Evolutionary conservation across 2,329 filamentous ascomycete genomes (phyloP).

Genomic region (Talaromyces sp.): DNA sequence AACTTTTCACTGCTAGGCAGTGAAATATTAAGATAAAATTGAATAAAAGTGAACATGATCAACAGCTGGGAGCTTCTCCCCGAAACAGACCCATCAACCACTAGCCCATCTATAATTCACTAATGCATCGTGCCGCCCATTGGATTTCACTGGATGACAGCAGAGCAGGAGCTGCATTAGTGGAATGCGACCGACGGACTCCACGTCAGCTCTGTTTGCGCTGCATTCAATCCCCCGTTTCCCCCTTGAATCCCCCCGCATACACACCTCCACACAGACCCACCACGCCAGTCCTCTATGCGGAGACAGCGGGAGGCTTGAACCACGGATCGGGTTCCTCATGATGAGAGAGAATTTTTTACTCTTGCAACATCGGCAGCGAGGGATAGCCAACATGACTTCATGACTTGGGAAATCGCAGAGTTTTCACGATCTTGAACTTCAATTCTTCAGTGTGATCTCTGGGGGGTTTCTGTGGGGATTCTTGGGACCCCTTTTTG

Average conservation of each 20-base stretch:
- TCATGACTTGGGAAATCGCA: too few relatives aligned
- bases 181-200: neutral
- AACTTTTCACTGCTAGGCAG: too few relatives aligned
- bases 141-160: neutral
- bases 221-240: slow-evolving; percentile 1
- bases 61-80: too few relatives aligned
- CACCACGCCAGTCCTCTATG: neutral
- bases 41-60: too few relatives aligned
- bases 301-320: neutral
- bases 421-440: too few relatives aligned
- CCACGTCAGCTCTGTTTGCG: neutral
- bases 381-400: neutral
- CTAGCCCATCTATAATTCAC: neutral
- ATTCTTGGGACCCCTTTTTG: too few relatives aligned
- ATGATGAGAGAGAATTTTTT: neutral
- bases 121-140: neutral
- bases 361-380: neutral
- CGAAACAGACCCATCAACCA: neutral
- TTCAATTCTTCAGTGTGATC: neutral
- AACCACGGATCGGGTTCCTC: neutral
- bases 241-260: slow-evolving; percentile 5
- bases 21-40: neutral
- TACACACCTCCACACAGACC: slow-evolving; percentile 1
- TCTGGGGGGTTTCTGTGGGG: too few relatives aligned
- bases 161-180: neutral